Conservation (phyloP, 2,329 filamentous ascomycete genomes). For the Nigrospora osmanthi region DNA sequence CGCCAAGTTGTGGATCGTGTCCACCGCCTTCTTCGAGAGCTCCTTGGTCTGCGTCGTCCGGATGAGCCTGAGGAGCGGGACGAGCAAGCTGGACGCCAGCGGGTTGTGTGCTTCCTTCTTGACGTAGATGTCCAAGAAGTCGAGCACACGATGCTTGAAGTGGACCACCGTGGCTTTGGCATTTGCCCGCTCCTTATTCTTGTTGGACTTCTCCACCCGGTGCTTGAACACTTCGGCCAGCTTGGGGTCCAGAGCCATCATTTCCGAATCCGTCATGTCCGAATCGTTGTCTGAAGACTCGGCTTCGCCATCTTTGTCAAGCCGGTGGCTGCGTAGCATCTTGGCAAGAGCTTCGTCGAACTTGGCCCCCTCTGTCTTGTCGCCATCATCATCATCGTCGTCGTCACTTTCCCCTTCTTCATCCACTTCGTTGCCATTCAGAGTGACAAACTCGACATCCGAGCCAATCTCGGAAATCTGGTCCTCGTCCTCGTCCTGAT, state of each 20-base stretch:
- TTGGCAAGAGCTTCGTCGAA: constrained; percentile 70
- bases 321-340: constrained; percentile 64
- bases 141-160: constrained; percentile 91
- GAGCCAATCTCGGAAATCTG: constrained; percentile 23
- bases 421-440: constrained; percentile 32
- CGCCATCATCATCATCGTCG: constrained; percentile 31
- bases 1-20: constrained; percentile 66
- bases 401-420: constrained; percentile 27
- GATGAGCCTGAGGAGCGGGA: constrained; percentile 70
- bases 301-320: constrained; percentile 50
- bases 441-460: constrained; percentile 31
- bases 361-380: constrained; percentile 32
- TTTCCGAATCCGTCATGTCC: constrained; percentile 88
- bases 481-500: too few relatives aligned
- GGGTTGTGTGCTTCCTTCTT: constrained; percentile 66
- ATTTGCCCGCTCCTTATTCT: constrained; percentile 79
- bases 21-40: constrained; percentile 63
- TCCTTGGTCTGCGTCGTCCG: constrained; percentile 71
- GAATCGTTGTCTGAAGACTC: constrained; percentile 55
- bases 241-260: constrained; percentile 49
- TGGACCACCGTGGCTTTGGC: constrained; percentile 84
- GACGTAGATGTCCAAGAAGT: constrained; percentile 78
- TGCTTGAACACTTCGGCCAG: constrained; percentile 81
- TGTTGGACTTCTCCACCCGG: constrained; percentile 56
- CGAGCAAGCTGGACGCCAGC: constrained; percentile 60